Percentiles rank a stretch among this genome's conserved stretches.
Conservation (phyloP, 805 yeast genomes). For the Yarrowia sp. region DNA sequence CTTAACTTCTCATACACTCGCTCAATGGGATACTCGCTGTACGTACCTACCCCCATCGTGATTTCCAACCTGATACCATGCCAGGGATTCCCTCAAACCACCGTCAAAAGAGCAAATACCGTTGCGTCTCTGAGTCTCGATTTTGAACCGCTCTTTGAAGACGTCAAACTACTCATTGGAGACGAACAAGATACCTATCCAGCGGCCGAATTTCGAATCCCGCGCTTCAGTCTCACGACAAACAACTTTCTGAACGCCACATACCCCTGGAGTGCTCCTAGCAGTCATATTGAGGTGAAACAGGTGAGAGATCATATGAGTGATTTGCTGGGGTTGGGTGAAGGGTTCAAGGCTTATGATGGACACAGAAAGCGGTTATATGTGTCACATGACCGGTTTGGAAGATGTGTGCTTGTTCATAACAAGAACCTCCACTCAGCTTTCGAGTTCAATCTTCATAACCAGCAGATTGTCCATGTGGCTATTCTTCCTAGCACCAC, state of each 20-base stretch:
- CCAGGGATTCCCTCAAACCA: neutral
- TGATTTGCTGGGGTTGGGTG: neutral
- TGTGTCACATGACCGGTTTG: neutral
- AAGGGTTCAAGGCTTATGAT: neutral
- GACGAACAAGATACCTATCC: neutral
- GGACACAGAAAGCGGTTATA: conserved; percentile 7
- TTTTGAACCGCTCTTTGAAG: conserved; percentile 8
- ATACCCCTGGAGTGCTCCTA: conserved; percentile 3
- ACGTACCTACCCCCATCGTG: neutral
- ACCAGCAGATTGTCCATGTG: conserved; percentile 10
- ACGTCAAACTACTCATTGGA: neutral
- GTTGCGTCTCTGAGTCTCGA: neutral
- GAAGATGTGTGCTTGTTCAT: neutral
- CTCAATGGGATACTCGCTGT: conserved; percentile 8
- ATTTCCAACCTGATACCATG: conserved; percentile 14
- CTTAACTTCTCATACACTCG: neutral
- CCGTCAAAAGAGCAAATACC: neutral
- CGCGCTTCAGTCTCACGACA: neutral
- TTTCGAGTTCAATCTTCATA: conserved; percentile 4
- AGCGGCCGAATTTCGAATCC: neutral
- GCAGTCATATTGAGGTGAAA: neutral
- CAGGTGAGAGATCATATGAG: neutral
- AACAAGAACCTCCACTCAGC: neutral
- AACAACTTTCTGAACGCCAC: neutral
- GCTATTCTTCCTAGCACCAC: neutral